Base-by-base conservation (phyloP, 1,284 basidiomycete genomes). In the Rhodotorula mucilaginosa region DNA sequence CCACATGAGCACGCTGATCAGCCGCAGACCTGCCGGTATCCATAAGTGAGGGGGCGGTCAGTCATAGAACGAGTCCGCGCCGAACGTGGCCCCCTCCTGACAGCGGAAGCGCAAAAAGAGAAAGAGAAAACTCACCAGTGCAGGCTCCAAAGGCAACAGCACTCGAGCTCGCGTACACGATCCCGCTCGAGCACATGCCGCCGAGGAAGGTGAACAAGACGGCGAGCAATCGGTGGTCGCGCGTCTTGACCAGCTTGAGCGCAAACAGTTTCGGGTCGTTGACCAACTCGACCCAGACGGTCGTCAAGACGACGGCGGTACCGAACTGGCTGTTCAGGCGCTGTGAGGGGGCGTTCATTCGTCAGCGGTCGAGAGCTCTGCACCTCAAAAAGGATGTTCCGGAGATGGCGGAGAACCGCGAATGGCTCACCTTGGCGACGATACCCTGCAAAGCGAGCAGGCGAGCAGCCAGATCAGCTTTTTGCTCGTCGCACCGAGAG, bases 261-360 rank as follows among this genome's bases (percentile, higher is more conserved):
- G 84, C 80, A 88, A 82, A 89, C 15, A 93, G 84, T 59, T 86
- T 82, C 0, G 91, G 90, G 79, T 92, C 90, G 63, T 88, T 88
- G 83, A 90, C 85, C 65, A 93, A 86, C 80, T 93, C 90, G 68
- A 91, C 90, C 91, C 91, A 93, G 29, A 91, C 87, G 13, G 90
- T 91, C 10, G 90, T 92, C 29, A 91, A 83, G n/a, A 81, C 77
- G 57, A 72, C 31, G 77, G 59, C 67, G 23, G 90, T 92, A 58
- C 87, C 87, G 80, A 5, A 68, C 59, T 46, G 16, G 61, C 88
- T 89, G 75, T 89, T 91, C 67, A 92, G 80, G 52, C 82, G 80
- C 79, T 80, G 62, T 44, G n/a, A 64, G 7, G 21, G 26, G 49
- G 0, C 23, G 19, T 64, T 31, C 90, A 52, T n/a, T 4, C 39